A percentile compares a stretch with the other conserved stretches of the same genome.
Conservation (phyloP, 768 basidiomycete species). For the Leccinum arenicola region DNA sequence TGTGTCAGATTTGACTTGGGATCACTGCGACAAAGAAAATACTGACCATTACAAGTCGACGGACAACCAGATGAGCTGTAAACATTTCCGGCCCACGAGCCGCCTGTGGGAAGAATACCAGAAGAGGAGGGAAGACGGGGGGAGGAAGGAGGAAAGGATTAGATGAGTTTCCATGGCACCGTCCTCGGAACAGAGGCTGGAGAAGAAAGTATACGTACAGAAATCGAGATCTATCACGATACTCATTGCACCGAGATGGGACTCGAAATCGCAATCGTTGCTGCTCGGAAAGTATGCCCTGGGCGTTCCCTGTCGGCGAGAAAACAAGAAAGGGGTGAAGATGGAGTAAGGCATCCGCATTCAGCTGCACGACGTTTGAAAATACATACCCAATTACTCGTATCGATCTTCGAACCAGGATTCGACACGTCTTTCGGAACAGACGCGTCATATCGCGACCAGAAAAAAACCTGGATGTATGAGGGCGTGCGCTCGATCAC, state of each 20-base stretch:
- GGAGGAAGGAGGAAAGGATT: background rate
- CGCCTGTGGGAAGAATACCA: constrained; percentile 14
- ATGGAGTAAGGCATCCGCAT: background rate
- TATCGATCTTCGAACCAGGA: constrained; percentile 16
- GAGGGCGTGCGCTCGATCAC: constrained; percentile 32
- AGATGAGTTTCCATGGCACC: background rate
- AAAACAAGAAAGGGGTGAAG: background rate
- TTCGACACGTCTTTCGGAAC: constrained; percentile 35
- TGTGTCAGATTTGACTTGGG: constrained; percentile 9
- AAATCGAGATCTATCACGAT: constrained; percentile 57
- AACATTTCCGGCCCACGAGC: constrained; percentile 29
- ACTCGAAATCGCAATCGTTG: constrained; percentile 52
- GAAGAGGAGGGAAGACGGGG: background rate
- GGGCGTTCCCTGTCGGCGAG: constrained; percentile 48
- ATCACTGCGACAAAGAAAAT: background rate
- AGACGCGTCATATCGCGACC: constrained; percentile 30
- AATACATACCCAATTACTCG: constrained; percentile 25
- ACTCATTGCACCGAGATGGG: constrained; percentile 53
- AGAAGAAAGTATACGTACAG: constrained; percentile 14
- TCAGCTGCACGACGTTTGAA: background rate
- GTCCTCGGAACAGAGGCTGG: background rate
- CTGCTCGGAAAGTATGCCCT: constrained; percentile 56
- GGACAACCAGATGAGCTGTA: constrained; percentile 26
- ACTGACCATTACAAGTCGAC: constrained; percentile 28
- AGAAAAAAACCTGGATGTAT: constrained; percentile 40